Conservation (phyloP, 768 basidiomycete genomes). For the Leucosporidium creatinivorum region DNA sequence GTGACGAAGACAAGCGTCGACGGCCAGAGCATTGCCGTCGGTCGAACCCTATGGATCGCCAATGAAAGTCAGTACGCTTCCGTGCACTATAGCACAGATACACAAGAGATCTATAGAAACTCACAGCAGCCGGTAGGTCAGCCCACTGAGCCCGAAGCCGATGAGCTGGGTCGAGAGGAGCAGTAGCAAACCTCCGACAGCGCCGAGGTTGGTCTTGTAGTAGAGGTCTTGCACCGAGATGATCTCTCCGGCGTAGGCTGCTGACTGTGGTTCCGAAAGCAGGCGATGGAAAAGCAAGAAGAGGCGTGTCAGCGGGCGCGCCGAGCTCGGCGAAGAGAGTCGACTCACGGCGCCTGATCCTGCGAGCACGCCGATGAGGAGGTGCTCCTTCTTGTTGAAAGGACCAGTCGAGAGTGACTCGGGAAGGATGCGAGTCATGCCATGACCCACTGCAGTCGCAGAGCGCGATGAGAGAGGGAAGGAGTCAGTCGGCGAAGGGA, state of each 20-base stretch:
- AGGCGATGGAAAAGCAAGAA: background rate
- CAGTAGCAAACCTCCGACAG: slow-evolving; percentile 31
- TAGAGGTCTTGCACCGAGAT: slow-evolving; percentile 38
- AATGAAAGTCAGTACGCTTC: background rate
- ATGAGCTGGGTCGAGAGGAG: slow-evolving; percentile 40
- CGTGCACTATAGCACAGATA: no score
- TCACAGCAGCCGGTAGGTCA: slow-evolving; percentile 33
- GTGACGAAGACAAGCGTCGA: slow-evolving; percentile 35
- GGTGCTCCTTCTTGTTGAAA: slow-evolving; percentile 38
- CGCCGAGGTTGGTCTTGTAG: slow-evolving; percentile 37
- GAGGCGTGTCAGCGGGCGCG: background rate
- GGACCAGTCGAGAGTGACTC: slow-evolving; percentile 35
- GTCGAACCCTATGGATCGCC: slow-evolving; percentile 24
- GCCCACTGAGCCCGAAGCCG: slow-evolving; percentile 38
- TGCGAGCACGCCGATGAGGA: slow-evolving; percentile 20
- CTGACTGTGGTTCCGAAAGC: background rate
- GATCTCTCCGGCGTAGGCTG: slow-evolving; percentile 40
- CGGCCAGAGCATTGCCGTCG: slow-evolving; percentile 36
- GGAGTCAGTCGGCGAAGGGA: background rate
- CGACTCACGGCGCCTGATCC: no score
- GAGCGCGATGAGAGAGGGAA: background rate
- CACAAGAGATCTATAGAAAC: no score
- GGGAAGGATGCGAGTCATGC: slow-evolving; percentile 32
- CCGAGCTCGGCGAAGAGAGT: background rate
- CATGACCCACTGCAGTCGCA: slow-evolving; percentile 28